phyloP scores from a whole-genome alignment of 495 filamentous ascomycete genomes.

The Aspergillus sclerotiicarbonarius region DNA sequence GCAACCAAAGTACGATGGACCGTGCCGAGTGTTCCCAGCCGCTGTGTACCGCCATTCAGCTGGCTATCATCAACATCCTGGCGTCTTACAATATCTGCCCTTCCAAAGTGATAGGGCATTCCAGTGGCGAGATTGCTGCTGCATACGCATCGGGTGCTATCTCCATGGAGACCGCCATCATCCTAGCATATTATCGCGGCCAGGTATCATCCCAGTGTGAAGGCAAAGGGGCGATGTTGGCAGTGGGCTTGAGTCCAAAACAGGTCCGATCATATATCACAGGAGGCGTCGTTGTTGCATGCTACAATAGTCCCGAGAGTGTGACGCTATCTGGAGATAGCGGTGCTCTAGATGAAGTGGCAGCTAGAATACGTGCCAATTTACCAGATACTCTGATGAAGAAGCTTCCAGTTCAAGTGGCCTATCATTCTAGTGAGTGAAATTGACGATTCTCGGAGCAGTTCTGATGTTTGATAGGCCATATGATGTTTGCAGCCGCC shows the following conservation, averaged over 20 bases:
- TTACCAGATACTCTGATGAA: slow-evolving; percentile 19
- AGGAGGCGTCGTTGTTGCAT: slow-evolving; percentile 10
- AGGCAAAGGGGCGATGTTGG: slow-evolving; percentile 30
- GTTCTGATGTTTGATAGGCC: slow-evolving; percentile 8
- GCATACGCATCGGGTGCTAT: slow-evolving; percentile 21
- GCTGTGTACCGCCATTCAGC: slow-evolving; percentile 33
- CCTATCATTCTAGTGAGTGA: slow-evolving; percentile 41
- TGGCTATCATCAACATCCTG: slow-evolving; percentile 13
- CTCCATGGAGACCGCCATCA: slow-evolving; percentile 9
- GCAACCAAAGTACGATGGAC: not conserved
- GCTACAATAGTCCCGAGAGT: slow-evolving; percentile 21
- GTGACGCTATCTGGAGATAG: slow-evolving; percentile 26
- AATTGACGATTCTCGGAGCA: slow-evolving; percentile 8
- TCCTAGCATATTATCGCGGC: slow-evolving; percentile 16
- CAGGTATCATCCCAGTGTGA: not conserved
- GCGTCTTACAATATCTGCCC: slow-evolving; percentile 10
- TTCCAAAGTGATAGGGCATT: slow-evolving; percentile 15
- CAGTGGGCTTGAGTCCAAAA: slow-evolving; percentile 29
- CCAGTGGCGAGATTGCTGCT: slow-evolving; percentile 24
- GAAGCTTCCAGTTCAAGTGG: slow-evolving; percentile 36
- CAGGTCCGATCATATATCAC: slow-evolving; percentile 13
- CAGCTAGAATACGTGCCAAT: not conserved
- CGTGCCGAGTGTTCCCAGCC: slow-evolving; percentile 19
- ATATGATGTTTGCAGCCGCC: slow-evolving; percentile 15
- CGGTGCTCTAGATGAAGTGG: slow-evolving; percentile 30